These are phyloP conservation scores for Ganoderma leucocontextum DNA, from an alignment of 1,284 basidiomycete genomes.

Conservation along the genomic window DNA sequence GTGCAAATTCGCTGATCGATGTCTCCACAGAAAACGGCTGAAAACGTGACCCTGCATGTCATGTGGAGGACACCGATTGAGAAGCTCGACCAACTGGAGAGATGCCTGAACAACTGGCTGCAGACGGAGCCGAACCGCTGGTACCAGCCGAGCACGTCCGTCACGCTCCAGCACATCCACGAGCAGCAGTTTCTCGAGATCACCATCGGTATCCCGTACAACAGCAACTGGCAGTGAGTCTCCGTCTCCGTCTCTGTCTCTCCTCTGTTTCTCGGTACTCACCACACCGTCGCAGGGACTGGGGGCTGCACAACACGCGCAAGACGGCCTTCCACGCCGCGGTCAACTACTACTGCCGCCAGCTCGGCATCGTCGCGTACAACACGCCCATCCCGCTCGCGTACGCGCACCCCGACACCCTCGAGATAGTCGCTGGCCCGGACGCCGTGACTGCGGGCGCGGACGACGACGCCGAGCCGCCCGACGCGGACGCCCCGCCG, in stretches of 20 bases:
- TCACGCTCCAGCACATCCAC: conserved; percentile 67
- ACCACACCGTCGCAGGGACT: conserved; percentile 50
- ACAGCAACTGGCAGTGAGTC: conserved; percentile 45
- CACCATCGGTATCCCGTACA: conserved; percentile 74
- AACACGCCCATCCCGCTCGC: conserved; percentile 67
- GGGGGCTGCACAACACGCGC: conserved; percentile 65
- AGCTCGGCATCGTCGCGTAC: conserved; percentile 69
- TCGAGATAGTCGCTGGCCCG: conserved; percentile 34
- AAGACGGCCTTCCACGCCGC: conserved; percentile 82
- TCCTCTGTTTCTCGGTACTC: not conserved
- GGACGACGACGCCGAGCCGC: conserved; percentile 34
- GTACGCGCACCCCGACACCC: conserved; percentile 52
- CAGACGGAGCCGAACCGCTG: conserved; percentile 79
- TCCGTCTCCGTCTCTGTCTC: not conserved
- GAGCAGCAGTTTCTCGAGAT: conserved; percentile 71
- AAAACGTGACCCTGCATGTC: conserved; percentile 72
- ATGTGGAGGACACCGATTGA: conserved; percentile 76
- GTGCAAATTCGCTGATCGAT: not conserved
- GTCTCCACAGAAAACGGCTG: conserved; percentile 64
- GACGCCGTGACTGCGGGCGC: conserved; percentile 16
- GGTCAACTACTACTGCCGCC: conserved; percentile 71
- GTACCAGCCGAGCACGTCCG: conserved; percentile 71
- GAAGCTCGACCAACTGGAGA: conserved; percentile 73
- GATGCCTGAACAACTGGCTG: conserved; percentile 74
- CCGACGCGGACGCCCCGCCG: conserved; percentile 33